phyloP scores from a whole-genome alignment of 805 yeast species.

The Danielozyma ontarioensis region DNA sequence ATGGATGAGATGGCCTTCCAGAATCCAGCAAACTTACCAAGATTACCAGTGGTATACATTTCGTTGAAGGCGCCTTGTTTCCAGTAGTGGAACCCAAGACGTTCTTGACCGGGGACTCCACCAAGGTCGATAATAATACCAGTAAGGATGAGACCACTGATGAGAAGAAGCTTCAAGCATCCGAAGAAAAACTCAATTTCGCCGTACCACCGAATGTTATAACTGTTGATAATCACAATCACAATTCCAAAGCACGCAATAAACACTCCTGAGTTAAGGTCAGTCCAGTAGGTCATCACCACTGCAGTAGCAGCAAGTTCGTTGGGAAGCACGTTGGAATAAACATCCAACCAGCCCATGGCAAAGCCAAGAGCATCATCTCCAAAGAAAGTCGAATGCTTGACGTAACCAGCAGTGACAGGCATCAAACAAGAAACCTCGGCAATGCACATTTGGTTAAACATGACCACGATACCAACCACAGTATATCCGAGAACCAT shows the following conservation, averaged over 20 bases:
- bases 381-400: slow-evolving; percentile 32
- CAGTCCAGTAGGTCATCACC: slow-evolving; percentile 42
- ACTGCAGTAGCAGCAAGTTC: slow-evolving; percentile 46
- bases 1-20: slow-evolving; percentile 33
- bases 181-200: slow-evolving; percentile 26
- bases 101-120: slow-evolving; percentile 17
- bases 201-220: slow-evolving; percentile 32
- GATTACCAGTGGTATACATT: slow-evolving; percentile 13
- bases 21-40: slow-evolving; percentile 21
- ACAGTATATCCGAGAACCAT: slow-evolving; percentile 10
- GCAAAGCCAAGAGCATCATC: slow-evolving; percentile 45
- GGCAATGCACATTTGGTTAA: slow-evolving; percentile 33
- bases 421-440: slow-evolving; percentile 36
- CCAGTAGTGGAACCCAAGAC: slow-evolving; percentile 37
- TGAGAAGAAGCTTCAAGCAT: slow-evolving; percentile 16
- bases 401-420: slow-evolving; percentile 28
- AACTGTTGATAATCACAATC: slow-evolving; percentile 28
- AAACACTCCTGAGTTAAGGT: slow-evolving; percentile 41
- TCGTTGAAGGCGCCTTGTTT: slow-evolving; percentile 31
- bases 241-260: slow-evolving; percentile 37
- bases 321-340: slow-evolving; percentile 29
- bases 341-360: slow-evolving; percentile 41
- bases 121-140: slow-evolving; percentile 20
- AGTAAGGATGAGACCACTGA: slow-evolving; percentile 14
- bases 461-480: slow-evolving; percentile 7